phyloP scores from a whole-genome alignment of 176 grass and related monocot genomes.

The Otatea glauca region DNA sequence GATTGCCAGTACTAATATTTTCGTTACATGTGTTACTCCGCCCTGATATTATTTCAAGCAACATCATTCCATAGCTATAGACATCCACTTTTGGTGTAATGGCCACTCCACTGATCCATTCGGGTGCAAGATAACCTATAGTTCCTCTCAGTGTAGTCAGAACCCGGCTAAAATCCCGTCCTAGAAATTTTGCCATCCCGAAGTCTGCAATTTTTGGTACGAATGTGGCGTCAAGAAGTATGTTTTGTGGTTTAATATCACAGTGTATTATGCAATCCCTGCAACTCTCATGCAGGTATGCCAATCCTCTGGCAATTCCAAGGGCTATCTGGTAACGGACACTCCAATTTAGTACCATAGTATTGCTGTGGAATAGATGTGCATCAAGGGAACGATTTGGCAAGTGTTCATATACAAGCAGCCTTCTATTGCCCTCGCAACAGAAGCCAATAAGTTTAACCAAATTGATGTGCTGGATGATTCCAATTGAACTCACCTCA shows the following conservation, averaged over 20 bases:
- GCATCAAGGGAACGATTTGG: slow-evolving; percentile 50
- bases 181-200: background rate
- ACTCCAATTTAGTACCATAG: slow-evolving; percentile 33
- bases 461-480: slow-evolving; percentile 56
- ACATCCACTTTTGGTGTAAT: slow-evolving; percentile 58
- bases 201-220: too few species aligned
- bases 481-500: slow-evolving; percentile 58
- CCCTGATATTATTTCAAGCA: slow-evolving; percentile 56
- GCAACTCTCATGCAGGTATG: too few species aligned
- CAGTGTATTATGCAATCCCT: too few species aligned
- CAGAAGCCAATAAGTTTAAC: slow-evolving; percentile 56
- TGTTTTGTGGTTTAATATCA: too few species aligned
- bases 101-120: slow-evolving; percentile 53
- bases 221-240: too few species aligned
- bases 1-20: background rate
- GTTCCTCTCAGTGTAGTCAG: slow-evolving; percentile 56
- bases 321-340: slow-evolving; percentile 11
- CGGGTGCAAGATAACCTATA: slow-evolving; percentile 53
- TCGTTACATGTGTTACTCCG: slow-evolving; percentile 34
- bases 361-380: slow-evolving; percentile 36
- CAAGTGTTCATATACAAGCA: slow-evolving; percentile 58
- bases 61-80: slow-evolving; percentile 60
- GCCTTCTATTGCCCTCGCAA: slow-evolving; percentile 2
- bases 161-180: slow-evolving; percentile 54
- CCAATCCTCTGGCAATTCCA: too few species aligned